phyloP scores from a whole-genome alignment of 192 early-diverging fungal species.

The Martensiomyces pterosporus region DNA sequence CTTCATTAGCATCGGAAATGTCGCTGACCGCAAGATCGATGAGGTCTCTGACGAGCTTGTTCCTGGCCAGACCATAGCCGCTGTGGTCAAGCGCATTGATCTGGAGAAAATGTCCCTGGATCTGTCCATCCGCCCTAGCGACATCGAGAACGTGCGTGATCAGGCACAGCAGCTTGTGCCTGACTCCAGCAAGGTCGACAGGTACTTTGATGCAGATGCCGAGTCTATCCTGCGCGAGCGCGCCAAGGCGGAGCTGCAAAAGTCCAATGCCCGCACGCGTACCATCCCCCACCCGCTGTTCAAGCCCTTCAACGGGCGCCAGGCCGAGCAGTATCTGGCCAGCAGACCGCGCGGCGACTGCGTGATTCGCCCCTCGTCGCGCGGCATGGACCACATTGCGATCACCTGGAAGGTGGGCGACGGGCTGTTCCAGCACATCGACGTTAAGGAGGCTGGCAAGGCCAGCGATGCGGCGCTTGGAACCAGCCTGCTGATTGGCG shows the following conservation, averaged over 20 bases:
- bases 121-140: conserved; percentile 62
- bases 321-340: conserved; percentile 71
- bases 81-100: conserved; percentile 77
- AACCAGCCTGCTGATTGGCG: conserved; percentile 62
- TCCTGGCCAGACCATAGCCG: conserved; percentile 69
- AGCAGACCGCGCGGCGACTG: conserved; percentile 65
- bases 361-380: conserved; percentile 88
- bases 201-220: conserved; percentile 57
- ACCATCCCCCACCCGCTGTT: conserved; percentile 83
- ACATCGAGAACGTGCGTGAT: conserved; percentile 44
- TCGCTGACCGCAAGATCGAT: conserved; percentile 55
- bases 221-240: conserved; percentile 44
- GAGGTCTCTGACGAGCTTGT: conserved; percentile 57
- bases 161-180: conserved; percentile 43
- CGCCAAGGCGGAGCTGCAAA: conserved; percentile 28
- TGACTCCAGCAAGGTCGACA: conserved; percentile 40
- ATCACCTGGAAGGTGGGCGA: conserved; percentile 93
- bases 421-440: conserved; percentile 84
- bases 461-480: conserved; percentile 70
- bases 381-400: conserved; percentile 81
- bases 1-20: conserved; percentile 64
- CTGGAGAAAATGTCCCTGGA: conserved; percentile 72
- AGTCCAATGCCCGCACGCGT: conserved; percentile 47
- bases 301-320: conserved; percentile 63
- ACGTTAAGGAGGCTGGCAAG: conserved; percentile 52